Conservation (phyloP, 352 stramenopile species). For the Globisporangium irregulare region DNA sequence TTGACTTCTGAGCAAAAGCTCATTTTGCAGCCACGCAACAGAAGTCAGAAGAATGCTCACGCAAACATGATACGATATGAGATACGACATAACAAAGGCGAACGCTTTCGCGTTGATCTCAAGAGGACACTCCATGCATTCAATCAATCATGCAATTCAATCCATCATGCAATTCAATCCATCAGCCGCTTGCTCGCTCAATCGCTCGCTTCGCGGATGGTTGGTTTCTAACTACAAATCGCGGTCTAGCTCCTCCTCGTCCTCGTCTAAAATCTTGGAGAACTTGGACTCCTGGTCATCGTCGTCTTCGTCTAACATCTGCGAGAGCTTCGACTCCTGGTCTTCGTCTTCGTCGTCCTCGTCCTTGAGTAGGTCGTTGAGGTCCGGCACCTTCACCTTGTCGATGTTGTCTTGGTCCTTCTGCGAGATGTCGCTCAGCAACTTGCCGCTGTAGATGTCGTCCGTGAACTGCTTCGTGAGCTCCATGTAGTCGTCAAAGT, state of each 20-base stretch:
- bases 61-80: neutral
- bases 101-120: neutral
- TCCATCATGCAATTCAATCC: constrained; percentile 10
- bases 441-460: constrained; percentile 98
- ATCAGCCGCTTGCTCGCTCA: neutral
- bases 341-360: constrained; percentile 78
- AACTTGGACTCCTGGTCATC: constrained; percentile 76
- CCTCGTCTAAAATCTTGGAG: constrained; percentile 70
- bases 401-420: constrained; percentile 98
- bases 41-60: neutral
- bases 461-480: constrained; percentile 99
- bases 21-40: neutral
- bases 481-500: constrained; percentile 99
- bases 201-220: neutral
- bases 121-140: constrained; percentile 3
- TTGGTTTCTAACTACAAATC: constrained; percentile 55
- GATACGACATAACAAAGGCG: neutral
- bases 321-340: constrained; percentile 69
- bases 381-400: constrained; percentile 89
- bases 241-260: constrained; percentile 48
- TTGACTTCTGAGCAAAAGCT: neutral
- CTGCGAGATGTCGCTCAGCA: constrained; percentile 97
- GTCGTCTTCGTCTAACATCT: constrained; percentile 72
- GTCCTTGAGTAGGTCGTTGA: constrained; percentile 83
- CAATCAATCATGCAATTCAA: constrained; percentile 5